Evolutionary conservation across 2,329 filamentous ascomycete genomes (phyloP), one percentile per base, ranked within the genome.

Genomic region (Phialophora tarda): DNA sequence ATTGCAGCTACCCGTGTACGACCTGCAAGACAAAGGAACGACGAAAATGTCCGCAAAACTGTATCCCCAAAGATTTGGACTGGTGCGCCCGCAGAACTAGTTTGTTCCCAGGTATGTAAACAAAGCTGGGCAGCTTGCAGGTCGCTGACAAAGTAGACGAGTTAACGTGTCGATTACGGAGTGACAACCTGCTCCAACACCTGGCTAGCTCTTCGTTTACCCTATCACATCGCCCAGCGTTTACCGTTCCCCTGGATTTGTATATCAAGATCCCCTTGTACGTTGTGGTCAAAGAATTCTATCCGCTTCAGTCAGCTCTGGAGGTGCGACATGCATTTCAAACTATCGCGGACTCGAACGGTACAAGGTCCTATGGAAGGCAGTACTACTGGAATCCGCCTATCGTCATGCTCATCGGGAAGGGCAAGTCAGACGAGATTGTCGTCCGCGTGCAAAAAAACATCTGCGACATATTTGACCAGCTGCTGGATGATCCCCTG

Each of bases 21-120:
- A 68, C 30, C 17, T 66, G 67, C 44, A 48, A 24, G 21, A 65
- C 57, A 21, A 71, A 67, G 41, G 68, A 70, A 17, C 68, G 68
- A 30, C 65, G 68, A n/a, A 70, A 70, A 44, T 64, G 65, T 34
- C 68, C 68, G 7, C 65, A 64, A 48, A 32, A 63, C 14, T 70
- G 68, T 38, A 70, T 70, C 28, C 63, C 63, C 17, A 54, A 48
- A 14, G 59, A 51, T 17, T 62, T 58, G 21, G 63, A 67, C 53
- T 70, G 68, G 68, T 57, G 54, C 11, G 48, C n/a, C 17, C 58
- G 61, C 26, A 51, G 51, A 17, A 44, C 26, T 7, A 64, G 60
- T 21, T 28, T 66, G 11, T 70, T 70, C 32, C 68, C 68, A 10
- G 56, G 68, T 70, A 62, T 51, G 61, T 32, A n/a, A 21, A 41